Percentiles rank a stretch among this genome's conserved stretches.
Conservation (phyloP, 208 protist species). For the Kentomonas sorsogonicus region DNA sequence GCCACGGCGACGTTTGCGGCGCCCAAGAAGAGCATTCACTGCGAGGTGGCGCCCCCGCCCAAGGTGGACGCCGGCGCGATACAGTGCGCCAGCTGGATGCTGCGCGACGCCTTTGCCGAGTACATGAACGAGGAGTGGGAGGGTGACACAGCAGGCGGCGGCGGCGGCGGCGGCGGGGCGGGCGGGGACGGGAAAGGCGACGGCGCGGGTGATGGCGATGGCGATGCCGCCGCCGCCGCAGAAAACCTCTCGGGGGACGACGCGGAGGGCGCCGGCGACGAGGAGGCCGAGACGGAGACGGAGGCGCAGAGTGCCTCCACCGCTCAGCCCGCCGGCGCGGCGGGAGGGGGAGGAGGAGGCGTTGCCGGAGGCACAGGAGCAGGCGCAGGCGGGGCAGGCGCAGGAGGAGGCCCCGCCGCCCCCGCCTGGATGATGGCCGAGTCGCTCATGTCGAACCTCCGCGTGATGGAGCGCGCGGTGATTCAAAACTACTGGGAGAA, state of each 20-base stretch:
- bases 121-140: constrained; percentile 28
- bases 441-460: constrained; percentile 71
- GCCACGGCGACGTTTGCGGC: constrained; percentile 72
- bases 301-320: constrained; percentile 22
- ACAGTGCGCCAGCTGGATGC: constrained; percentile 87
- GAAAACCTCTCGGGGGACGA: constrained; percentile 38
- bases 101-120: constrained; percentile 65
- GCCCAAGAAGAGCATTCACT: constrained; percentile 79
- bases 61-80: constrained; percentile 49
- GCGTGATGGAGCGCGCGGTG: constrained; percentile 88
- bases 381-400: background rate
- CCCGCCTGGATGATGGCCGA: constrained; percentile 75
- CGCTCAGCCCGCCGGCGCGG: constrained; percentile 19
- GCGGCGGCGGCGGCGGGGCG: constrained; percentile 18
- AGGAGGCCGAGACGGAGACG: constrained; percentile 7
- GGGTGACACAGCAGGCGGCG: constrained; percentile 26
- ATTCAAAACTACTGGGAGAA: constrained; percentile 87
- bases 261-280: constrained; percentile 23
- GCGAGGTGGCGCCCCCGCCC: constrained; percentile 65
- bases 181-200: constrained; percentile 7
- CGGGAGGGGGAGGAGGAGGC: constrained; percentile 7
- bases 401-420: background rate
- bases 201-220: constrained; percentile 22
- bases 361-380: background rate
- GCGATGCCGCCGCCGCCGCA: too few species aligned